Base-by-base conservation (phyloP, 1,139 yeast genomes). In the Geotrichum candidum region DNA sequence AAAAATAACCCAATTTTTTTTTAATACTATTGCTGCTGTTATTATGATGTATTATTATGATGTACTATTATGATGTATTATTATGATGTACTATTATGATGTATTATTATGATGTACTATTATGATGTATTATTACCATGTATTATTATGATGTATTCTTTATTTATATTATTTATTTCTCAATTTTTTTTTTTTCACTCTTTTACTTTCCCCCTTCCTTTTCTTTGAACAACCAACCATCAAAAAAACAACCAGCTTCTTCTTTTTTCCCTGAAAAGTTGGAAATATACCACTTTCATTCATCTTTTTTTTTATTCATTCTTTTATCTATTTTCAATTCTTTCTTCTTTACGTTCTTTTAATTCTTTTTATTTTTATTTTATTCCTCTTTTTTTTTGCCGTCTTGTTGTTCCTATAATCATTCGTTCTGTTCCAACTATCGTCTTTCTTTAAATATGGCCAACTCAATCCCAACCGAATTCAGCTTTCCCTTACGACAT, bases 401-500 rank as follows among this genome's bases (percentile, higher is more conserved):
- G 10, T 23, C 48, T 7, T 53, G 33, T 22, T 23, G 18, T 46
- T 53, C 33, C 31, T 53, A 22, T 38, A 35, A 31, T 25, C 11
- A 9, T 54, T 54, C 27, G 51, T 11, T 25, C 46, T 18, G 51
- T 54, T 45, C 35, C 23, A 23, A 23, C 18, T 35, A 45, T 27
- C 23, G 29, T 35, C 10, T 6, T 46, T 55, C 57, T 11, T 23
- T 55, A 35, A 35, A 6, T 15, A 35, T 35, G 41, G 41, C 41
- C 41, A 35, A 4, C 41, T 15, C 13, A 35, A 45, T 46, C 41
- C 57, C 52, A 27, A 45, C 54, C 29, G 58, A 59, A 13, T 59
- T 59, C 38, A 55, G 61, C 51, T 59, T 59, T 23, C 61, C 61
- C 10, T 54, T 59, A 15, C 58, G 58, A 22, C 51, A 22, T 15